Conservation (phyloP, 768 basidiomycete species). For the Dioszegia crocea region DNA sequence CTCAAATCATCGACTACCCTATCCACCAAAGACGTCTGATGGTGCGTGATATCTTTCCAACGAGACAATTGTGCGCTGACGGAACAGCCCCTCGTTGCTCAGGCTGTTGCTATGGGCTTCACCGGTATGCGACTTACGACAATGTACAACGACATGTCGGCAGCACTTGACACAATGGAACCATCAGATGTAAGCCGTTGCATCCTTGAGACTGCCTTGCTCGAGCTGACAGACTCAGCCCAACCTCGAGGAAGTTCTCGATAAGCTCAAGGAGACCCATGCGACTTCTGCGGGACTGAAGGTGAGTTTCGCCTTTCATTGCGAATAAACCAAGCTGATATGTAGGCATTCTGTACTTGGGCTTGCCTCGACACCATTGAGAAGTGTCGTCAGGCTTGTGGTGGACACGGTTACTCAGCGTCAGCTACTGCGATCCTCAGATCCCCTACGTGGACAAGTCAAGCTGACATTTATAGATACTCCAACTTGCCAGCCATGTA, state of each 20-base stretch:
- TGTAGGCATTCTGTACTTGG: slow-evolving; percentile 53
- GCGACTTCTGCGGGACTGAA: slow-evolving; percentile 53
- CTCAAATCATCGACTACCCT: slow-evolving; percentile 53
- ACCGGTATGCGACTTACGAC: slow-evolving; percentile 43
- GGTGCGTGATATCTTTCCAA: slow-evolving; percentile 26
- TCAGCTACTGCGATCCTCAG: slow-evolving; percentile 21
- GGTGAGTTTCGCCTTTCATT: background rate
- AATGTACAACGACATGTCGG: slow-evolving; percentile 49
- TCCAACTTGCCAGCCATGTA: slow-evolving; percentile 50
- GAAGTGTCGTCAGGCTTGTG: slow-evolving; percentile 51
- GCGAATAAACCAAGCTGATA: background rate
- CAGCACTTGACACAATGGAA: slow-evolving; percentile 48
- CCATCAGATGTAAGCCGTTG: slow-evolving; percentile 43
- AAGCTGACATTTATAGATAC: slow-evolving; percentile 25
- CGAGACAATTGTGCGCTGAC: slow-evolving; percentile 2
- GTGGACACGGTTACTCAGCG: slow-evolving; percentile 53
- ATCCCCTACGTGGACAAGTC: background rate
- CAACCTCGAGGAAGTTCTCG: slow-evolving; percentile 49
- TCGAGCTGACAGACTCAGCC: slow-evolving; percentile 27
- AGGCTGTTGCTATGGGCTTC: slow-evolving; percentile 50
- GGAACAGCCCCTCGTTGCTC: slow-evolving; percentile 48
- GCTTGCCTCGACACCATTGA: slow-evolving; percentile 53
- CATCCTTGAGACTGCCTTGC: too few relatives aligned
- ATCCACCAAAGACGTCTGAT: slow-evolving; percentile 51
- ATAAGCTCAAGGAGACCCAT: slow-evolving; percentile 54